Conservation (phyloP, 371 early-diverging fungal species). For the Batkoa obscura region DNA sequence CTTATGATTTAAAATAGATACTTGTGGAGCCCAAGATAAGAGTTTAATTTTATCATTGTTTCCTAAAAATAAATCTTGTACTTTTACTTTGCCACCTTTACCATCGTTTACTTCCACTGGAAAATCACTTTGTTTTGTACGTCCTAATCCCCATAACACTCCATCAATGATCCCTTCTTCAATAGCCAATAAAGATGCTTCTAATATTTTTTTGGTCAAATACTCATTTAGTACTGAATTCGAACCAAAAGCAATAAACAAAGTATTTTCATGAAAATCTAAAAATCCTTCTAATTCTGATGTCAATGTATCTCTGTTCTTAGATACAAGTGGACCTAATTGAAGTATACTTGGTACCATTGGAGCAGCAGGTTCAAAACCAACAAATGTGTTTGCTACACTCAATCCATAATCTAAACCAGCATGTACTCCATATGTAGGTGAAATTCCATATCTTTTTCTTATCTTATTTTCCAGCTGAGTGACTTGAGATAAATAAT, state of each 20-base stretch:
- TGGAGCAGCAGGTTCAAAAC: background rate
- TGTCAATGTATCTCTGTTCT: background rate
- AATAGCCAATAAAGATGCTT: background rate
- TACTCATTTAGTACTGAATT: background rate
- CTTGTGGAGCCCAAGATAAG: conserved; percentile 4
- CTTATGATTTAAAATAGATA: conserved; percentile 1
- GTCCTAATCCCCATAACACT: conserved; percentile 5
- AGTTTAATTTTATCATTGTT: background rate
- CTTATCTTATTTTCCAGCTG: background rate
- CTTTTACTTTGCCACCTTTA: too few species aligned
- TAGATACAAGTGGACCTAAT: background rate
- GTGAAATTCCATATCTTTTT: background rate
- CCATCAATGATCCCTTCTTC: conserved; percentile 3
- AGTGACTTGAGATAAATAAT: background rate
- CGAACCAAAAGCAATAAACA: background rate
- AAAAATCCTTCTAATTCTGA: background rate
- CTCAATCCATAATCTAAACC: background rate
- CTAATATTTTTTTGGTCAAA: background rate
- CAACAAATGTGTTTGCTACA: background rate
- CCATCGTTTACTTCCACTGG: too few species aligned
- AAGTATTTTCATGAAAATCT: background rate
- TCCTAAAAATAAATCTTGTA: background rate
- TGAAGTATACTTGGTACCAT: background rate
- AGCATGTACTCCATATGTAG: background rate
- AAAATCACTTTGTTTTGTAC: background rate